Conservation (phyloP, 345 rosid species). For the Lumnitzera littorea region DNA sequence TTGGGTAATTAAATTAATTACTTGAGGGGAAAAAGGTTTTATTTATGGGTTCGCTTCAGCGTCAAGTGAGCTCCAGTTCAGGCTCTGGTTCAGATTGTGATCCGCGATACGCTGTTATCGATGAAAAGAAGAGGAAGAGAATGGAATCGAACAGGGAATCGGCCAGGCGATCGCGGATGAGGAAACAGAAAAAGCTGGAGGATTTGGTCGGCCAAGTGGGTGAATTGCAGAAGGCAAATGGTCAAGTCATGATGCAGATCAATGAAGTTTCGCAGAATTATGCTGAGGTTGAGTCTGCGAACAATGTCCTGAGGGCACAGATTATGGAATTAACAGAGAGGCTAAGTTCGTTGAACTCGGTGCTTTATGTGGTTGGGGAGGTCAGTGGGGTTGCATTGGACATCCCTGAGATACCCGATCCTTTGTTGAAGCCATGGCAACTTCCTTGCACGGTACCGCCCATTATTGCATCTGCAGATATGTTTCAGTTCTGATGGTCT, state of each 20-base stretch:
- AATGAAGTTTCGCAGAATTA: slow-evolving; percentile 23
- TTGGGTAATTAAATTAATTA: background rate
- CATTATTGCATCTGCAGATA: slow-evolving; percentile 37
- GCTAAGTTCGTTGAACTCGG: slow-evolving; percentile 34
- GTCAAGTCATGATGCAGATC: slow-evolving; percentile 24
- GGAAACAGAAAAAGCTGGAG: slow-evolving; percentile 64
- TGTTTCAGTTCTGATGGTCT: slow-evolving; percentile 25
- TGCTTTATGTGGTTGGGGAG: slow-evolving; percentile 44
- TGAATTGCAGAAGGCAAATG: slow-evolving; percentile 41
- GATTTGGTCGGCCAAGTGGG: slow-evolving; percentile 46
- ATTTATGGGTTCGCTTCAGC: slow-evolving; percentile 35
- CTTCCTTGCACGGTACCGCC: slow-evolving; percentile 48
- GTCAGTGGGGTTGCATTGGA: slow-evolving; percentile 50
- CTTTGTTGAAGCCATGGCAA: slow-evolving; percentile 56
- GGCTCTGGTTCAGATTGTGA: slow-evolving; percentile 58
- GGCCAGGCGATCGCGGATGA: slow-evolving; percentile 72
- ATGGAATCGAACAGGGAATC: slow-evolving; percentile 88
- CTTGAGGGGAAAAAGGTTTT: background rate
- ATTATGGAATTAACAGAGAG: slow-evolving; percentile 60
- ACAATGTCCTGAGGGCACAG: slow-evolving; percentile 62
- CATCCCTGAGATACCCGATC: slow-evolving; percentile 64
- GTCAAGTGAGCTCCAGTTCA: slow-evolving; percentile 25
- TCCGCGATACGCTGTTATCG: slow-evolving; percentile 21
- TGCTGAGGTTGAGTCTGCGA: slow-evolving; percentile 48
- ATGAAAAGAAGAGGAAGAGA: slow-evolving; percentile 83